phyloP scores from a whole-genome alignment of 2,329 filamentous ascomycete genomes.

The Diaporthe vaccinii region DNA sequence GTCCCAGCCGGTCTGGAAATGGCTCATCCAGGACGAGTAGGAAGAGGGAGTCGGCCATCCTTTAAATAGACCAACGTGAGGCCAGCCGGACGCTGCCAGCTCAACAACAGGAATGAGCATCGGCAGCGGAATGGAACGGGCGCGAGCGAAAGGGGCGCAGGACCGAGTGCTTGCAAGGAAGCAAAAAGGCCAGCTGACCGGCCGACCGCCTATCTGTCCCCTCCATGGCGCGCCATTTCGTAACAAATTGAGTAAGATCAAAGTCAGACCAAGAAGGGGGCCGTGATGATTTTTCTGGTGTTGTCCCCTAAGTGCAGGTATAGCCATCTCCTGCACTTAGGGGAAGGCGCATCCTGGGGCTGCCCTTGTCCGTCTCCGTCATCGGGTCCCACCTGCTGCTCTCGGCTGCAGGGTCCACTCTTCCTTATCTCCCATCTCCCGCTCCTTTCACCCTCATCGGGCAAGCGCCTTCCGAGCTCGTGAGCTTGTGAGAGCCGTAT shows the following conservation, averaged over 20 bases:
- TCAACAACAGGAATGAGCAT: slow-evolving; percentile 1
- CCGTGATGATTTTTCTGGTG: slow-evolving; percentile 37
- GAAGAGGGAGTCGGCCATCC: slow-evolving; percentile 10
- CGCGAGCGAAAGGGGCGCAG: slow-evolving; percentile 18
- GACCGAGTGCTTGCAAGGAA: background rate
- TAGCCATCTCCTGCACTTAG: slow-evolving; percentile 35
- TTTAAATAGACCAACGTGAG: slow-evolving; percentile 23
- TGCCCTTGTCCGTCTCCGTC: slow-evolving; percentile 21
- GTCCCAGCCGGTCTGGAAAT: slow-evolving; percentile 8
- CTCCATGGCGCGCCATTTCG: slow-evolving; percentile 18
- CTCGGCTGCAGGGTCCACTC: slow-evolving; percentile 12
- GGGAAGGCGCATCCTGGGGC: slow-evolving; percentile 25
- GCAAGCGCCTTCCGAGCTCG: background rate
- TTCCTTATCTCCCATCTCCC: background rate
- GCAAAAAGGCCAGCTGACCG: slow-evolving; percentile 1
- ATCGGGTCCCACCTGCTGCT: slow-evolving; percentile 34
- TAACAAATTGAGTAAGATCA: slow-evolving; percentile 36
- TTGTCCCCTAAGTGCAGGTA: slow-evolving; percentile 38
- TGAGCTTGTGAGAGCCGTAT: slow-evolving; percentile 8
- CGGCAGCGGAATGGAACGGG: slow-evolving; percentile 5
- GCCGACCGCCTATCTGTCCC: slow-evolving; percentile 31
- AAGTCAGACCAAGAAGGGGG: slow-evolving; percentile 31
- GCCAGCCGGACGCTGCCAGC: background rate
- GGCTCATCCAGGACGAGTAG: background rate
- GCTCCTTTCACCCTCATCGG: background rate